Percentiles rank a stretch among this genome's conserved stretches.
Conservation (phyloP, 2,329 filamentous ascomycete genomes). For the Penicillium sp. region DNA sequence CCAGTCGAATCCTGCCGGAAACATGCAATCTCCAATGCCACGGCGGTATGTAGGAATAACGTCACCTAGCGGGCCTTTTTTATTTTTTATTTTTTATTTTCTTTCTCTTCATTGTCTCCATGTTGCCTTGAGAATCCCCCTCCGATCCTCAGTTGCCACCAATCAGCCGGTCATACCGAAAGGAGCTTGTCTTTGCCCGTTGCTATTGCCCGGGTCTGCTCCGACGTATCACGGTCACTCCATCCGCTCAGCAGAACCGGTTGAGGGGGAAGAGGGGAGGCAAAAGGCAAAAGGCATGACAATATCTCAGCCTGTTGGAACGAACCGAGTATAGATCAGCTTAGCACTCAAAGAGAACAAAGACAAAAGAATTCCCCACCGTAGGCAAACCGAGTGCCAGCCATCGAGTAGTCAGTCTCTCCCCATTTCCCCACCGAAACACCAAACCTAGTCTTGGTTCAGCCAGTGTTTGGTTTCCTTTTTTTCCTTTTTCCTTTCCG, state of each 20-base stretch:
- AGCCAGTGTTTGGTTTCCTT: constrained; percentile 3
- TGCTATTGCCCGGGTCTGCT: not conserved
- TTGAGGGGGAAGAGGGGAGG: not conserved
- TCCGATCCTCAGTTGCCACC: not conserved
- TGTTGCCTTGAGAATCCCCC: not conserved
- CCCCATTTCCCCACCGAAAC: constrained; percentile 10
- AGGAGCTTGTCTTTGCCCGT: not conserved
- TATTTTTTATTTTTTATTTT: not conserved
- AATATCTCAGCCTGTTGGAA: not conserved
- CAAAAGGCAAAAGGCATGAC: not conserved
- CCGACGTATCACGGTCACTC: not conserved
- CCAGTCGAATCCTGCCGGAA: not conserved
- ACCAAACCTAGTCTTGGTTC: constrained; percentile 8
- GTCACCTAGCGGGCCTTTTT: not conserved
- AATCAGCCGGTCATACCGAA: not conserved
- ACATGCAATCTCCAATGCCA: not conserved
- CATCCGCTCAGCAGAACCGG: not conserved
- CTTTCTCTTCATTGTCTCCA: not conserved
- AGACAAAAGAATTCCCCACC: not conserved
- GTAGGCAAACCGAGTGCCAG: not conserved
- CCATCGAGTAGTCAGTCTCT: not conserved
- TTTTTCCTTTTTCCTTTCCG: constrained; percentile 5
- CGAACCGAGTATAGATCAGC: constrained; percentile 1
- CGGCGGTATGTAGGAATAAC: not conserved
- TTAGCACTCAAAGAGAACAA: not conserved